Percentiles rank a stretch among this genome's conserved stretches.
phyloP scores from a whole-genome alignment of 768 basidiomycete species.

The Coprinellus aureogranulatus region DNA sequence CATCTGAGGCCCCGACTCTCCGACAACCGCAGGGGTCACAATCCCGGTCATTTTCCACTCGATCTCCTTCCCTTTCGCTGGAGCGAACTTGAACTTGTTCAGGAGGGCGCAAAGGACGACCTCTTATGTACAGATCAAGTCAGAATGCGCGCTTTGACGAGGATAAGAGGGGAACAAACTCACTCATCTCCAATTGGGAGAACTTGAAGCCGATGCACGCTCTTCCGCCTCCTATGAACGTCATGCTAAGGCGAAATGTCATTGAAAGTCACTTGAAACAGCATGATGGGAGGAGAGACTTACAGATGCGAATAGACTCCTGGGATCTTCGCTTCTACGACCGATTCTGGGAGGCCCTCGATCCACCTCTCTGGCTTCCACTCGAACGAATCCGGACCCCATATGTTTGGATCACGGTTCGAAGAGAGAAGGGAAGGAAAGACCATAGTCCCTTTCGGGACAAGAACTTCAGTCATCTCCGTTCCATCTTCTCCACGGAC shows the following conservation, averaged over 20 bases:
- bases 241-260: constrained; percentile 15
- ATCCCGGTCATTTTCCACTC: constrained; percentile 25
- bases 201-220: constrained; percentile 46
- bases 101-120: background rate
- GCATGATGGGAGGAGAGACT: background rate
- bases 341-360: constrained; percentile 19
- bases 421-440: background rate
- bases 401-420: constrained; percentile 10
- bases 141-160: too few species aligned
- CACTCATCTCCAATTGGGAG: constrained; percentile 53
- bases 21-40: constrained; percentile 15
- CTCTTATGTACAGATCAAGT: too few species aligned
- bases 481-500: constrained; percentile 20
- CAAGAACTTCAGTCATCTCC: constrained; percentile 26
- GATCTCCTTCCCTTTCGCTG: background rate
- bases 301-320: constrained; percentile 44
- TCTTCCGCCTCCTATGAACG: constrained; percentile 17
- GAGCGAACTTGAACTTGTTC: background rate
- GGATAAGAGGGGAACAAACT: too few species aligned
- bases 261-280: constrained; percentile 15
- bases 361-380: constrained; percentile 55
- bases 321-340: constrained; percentile 35
- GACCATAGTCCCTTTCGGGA: constrained; percentile 35
- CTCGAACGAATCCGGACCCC: constrained; percentile 37
- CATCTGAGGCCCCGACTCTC: constrained; percentile 10